Percentiles rank a stretch among this genome's conserved stretches.
These are phyloP conservation scores for Apium graveolens DNA, from an alignment of 129 eudicot genomes.

Conservation along the genomic window DNA sequence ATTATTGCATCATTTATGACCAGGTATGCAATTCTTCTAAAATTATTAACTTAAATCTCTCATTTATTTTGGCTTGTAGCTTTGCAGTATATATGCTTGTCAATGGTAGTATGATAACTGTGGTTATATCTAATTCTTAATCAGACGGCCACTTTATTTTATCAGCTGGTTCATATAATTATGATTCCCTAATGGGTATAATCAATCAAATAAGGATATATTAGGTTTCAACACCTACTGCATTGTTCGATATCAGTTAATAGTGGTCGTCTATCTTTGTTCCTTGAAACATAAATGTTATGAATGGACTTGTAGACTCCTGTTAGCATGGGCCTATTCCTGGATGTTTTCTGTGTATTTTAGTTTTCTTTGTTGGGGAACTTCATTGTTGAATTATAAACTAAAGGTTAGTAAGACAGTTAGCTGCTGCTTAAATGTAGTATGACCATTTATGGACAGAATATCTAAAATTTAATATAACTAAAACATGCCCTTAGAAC, in stretches of 20 bases:
- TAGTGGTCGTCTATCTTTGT: not conserved
- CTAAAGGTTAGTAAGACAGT: not conserved
- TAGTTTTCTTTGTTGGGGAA: too few relatives aligned
- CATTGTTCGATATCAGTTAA: not conserved
- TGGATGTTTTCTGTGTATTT: too few relatives aligned
- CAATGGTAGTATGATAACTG: not conserved
- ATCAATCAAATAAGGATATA: not conserved
- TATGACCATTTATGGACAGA: not conserved
- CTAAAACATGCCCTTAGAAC: not conserved
- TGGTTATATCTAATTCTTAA: not conserved
- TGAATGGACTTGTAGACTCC: not conserved
- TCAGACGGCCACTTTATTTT: not conserved
- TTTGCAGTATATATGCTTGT: not conserved
- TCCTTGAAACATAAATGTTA: not conserved
- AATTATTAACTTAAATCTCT: not conserved
- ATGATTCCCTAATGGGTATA: not conserved
- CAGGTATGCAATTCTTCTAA: not conserved
- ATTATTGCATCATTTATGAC: not conserved
- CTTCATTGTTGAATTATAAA: not conserved
- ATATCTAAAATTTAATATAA: too few relatives aligned
- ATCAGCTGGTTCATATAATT: not conserved
- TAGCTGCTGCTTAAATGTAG: not conserved
- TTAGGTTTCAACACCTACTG: not conserved
- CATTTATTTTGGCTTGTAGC: not conserved
- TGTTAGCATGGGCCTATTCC: not conserved